Evolutionary conservation across 2,329 filamentous ascomycete genomes (phyloP).

Genomic region (Arthrinium puccinioides): DNA sequence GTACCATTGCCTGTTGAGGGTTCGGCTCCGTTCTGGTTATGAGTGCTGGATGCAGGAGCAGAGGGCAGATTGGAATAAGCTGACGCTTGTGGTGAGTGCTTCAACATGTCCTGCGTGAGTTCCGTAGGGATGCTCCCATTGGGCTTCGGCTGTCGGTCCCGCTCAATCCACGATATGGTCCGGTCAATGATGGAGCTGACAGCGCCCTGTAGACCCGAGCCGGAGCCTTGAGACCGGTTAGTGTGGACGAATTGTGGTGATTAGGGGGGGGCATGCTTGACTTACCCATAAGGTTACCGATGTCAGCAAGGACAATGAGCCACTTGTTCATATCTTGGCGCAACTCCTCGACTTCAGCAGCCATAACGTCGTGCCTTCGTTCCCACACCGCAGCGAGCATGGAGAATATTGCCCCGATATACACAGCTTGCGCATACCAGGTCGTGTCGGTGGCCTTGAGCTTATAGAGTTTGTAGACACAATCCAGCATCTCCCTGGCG

Average conservation of each 20-base stretch:
- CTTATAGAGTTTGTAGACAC: slow-evolving; percentile 51
- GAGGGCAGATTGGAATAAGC: slow-evolving; percentile 16
- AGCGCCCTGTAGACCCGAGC: slow-evolving; percentile 33
- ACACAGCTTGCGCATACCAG: slow-evolving; percentile 68
- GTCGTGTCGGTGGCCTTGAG: slow-evolving; percentile 68
- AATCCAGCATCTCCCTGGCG: slow-evolving; percentile 55
- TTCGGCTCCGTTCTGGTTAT: slow-evolving; percentile 13
- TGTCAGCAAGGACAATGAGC: slow-evolving; percentile 61
- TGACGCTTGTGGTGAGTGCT: slow-evolving; percentile 21
- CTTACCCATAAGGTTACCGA: slow-evolving; percentile 59
- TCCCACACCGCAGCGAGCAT: slow-evolving; percentile 64
- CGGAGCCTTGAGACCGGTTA: slow-evolving; percentile 30
- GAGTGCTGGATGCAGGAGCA: slow-evolving; percentile 8
- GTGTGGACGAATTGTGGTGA: background rate
- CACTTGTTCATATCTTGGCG: slow-evolving; percentile 62
- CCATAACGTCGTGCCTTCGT: slow-evolving; percentile 51
- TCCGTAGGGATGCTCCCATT: slow-evolving; percentile 10
- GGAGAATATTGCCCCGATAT: slow-evolving; percentile 66
- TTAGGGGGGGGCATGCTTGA: slow-evolving; percentile 7
- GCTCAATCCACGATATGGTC: slow-evolving; percentile 45
- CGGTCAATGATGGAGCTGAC: slow-evolving; percentile 42
- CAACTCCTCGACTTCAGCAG: slow-evolving; percentile 51
- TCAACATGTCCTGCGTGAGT: slow-evolving; percentile 20
- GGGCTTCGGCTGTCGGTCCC: slow-evolving; percentile 34
- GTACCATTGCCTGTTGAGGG: slow-evolving; percentile 9